Evolutionary conservation across 2,329 filamentous ascomycete genomes (phyloP).

Genomic region (Alternaria viburni): DNA sequence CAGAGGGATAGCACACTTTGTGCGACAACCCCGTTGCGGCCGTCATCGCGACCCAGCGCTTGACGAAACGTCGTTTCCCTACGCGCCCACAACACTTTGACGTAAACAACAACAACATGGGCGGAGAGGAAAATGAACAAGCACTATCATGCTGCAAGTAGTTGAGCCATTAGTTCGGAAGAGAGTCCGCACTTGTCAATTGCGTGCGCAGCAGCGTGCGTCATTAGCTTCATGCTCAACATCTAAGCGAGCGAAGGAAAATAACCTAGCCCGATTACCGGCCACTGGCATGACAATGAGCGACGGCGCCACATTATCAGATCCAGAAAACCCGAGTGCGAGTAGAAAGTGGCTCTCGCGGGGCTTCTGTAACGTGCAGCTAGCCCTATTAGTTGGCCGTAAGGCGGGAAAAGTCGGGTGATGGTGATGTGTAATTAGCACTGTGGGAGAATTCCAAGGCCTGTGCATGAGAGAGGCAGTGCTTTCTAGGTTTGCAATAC

Average conservation of each 20-base stretch:
- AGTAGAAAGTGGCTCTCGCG: not conserved
- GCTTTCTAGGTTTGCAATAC: not conserved
- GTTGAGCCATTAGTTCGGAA: slow-evolving; percentile 30
- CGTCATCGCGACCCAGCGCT: slow-evolving; percentile 10
- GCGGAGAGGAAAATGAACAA: not conserved
- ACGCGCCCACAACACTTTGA: not conserved
- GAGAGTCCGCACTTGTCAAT: slow-evolving; percentile 28
- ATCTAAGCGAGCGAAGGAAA: slow-evolving; percentile 31
- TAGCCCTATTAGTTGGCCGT: not conserved
- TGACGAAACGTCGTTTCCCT: slow-evolving; percentile 16
- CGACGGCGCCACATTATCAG: not conserved
- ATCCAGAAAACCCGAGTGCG: not conserved
- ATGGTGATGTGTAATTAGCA: not conserved
- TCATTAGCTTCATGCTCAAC: slow-evolving; percentile 30
- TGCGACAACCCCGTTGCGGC: slow-evolving; percentile 6
- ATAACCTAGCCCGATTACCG: slow-evolving; percentile 25
- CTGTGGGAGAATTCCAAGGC: not conserved
- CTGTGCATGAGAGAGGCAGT: not conserved
- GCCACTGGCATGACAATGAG: slow-evolving; percentile 16
- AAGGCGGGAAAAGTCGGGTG: not conserved
- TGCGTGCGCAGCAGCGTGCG: slow-evolving; percentile 35
- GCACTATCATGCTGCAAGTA: slow-evolving; percentile 7
- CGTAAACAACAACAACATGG: not conserved
- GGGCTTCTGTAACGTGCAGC: not conserved
- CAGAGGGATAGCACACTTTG: slow-evolving; percentile 1